These are phyloP conservation scores for Saksenaea vasiformis DNA, from an alignment of 371 early-diverging fungal genomes.

Conservation along the genomic window DNA sequence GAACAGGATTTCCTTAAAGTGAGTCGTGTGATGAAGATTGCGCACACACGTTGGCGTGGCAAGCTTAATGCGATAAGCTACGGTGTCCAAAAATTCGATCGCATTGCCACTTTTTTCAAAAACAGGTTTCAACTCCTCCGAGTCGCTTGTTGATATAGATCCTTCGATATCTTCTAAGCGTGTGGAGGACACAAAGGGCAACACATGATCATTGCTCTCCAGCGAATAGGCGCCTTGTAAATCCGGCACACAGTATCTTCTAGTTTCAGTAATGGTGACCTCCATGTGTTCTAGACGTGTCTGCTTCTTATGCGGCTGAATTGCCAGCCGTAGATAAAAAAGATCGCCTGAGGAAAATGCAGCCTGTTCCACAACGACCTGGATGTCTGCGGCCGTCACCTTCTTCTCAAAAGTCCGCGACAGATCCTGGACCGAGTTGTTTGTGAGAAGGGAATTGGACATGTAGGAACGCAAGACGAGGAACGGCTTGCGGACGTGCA, in stretches of 20 bases:
- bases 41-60: slow-evolving; percentile 33
- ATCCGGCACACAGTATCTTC: slow-evolving; percentile 27
- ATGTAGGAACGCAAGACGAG: slow-evolving; percentile 36
- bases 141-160: not conserved
- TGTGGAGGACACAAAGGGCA: slow-evolving; percentile 17
- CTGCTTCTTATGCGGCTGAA: slow-evolving; percentile 33
- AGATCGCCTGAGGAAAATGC: slow-evolving; percentile 42
- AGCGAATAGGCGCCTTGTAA: slow-evolving; percentile 23
- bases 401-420: slow-evolving; percentile 41
- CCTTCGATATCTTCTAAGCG: slow-evolving; percentile 19
- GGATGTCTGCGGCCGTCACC: slow-evolving; percentile 27
- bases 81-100: slow-evolving; percentile 26
- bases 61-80: slow-evolving; percentile 34
- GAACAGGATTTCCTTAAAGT: slow-evolving; percentile 33
- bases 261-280: slow-evolving; percentile 20
- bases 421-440: slow-evolving; percentile 34
- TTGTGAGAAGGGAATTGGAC: slow-evolving; percentile 34
- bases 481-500: slow-evolving; percentile 29
- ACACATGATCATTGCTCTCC: slow-evolving; percentile 20
- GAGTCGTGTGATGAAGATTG: slow-evolving; percentile 38
- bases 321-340: slow-evolving; percentile 20
- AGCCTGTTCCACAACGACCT: slow-evolving; percentile 32
- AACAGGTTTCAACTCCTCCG: slow-evolving; percentile 15
- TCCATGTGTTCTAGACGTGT: slow-evolving; percentile 36
- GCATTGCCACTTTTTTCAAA: slow-evolving; percentile 25